Evolutionary conservation across 192 early-diverging fungal species (phyloP), one percentile per base, ranked within the genome.

Genomic region (Glomus cerebriforme): DNA sequence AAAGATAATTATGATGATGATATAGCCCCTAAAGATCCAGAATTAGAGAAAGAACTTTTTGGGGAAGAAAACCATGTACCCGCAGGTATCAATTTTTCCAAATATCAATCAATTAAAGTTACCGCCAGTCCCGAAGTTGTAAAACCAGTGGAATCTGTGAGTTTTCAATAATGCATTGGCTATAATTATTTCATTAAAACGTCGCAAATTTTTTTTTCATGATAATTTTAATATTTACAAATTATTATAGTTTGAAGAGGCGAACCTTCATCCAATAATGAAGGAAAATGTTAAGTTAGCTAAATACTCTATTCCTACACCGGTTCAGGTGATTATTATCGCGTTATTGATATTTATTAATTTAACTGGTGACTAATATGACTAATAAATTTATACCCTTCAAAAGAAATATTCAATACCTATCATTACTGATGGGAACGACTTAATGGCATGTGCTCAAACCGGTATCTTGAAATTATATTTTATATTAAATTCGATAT

Each of bases 371-470:
- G 22, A 70, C 22, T 43, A n/a, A n/a, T 65, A 29, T 31, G 15
- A 32, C 26, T 60, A 34, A 24, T 45, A 19, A 62, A 43, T 6
- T 59, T 47, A 59, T 47, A 43, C 54, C 27, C 80, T 7, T 19
- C 27, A 49, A 47, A 75, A 91, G 85, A 87, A 88, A 74, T 84
- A 87, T 59, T 88, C 91, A 8, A 85, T 89, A 69, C 91, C 89
- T 6, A 88, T 91, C 43, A 78, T 95, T 22, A 78, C 85, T 37
- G 80, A 69, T n/a, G 88, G 88, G 43, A 84, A 90, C 75, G 94
- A 96, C 76, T 67, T 96, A 74, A 95, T 96, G 93, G 94, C 94
- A 6, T 96, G 94, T 80, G 94, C 94, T 19, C 94, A 95, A 75
- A 95, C 94, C 27, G 92, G 92, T 85, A 79, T 35, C 5, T 47